Evolutionary conservation across 345 rosid species (phyloP), one percentile per base, ranked within the genome.

Genomic region (Eucalyptus pauciflora): DNA sequence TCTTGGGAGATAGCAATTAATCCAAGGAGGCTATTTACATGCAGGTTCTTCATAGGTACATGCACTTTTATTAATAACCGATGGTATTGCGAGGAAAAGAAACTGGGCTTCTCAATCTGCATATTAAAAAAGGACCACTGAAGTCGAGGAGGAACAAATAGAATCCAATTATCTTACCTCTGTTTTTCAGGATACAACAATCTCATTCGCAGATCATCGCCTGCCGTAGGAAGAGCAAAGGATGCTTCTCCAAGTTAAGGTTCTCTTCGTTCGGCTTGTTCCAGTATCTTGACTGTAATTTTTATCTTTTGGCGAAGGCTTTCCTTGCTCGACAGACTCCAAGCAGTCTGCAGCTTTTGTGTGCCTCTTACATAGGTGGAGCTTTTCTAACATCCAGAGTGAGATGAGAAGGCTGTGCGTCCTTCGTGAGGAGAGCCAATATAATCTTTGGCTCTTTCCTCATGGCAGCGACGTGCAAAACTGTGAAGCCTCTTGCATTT

Each of bases 391-490:
- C 97, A 90, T 96, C 99, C 2, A 62, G 80, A 6, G 97, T 94
- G 58, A 94, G 95, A 89, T 94, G 96, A 9, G 93, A 91, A 9
- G 95, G 94, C 79, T 91, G 88, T 62, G 98, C 99, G 18, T 96
- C 99, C 92, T 95, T 97, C 14, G 93, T 95, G 85, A 97, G 90
- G 43, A 97, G 91, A 86, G 97, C 93, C 3, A 94, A 95, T 49
- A 96, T 94, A 86, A 97, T 91, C 92, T 92, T 94, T 50, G 98
- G 98, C 86, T 95, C 98, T 86, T 93, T 97, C 89, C 98, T 85
- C 94, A 92, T 95, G 3, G n/a, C n/a, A n/a, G 98, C 96, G 89
- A 94, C 92, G 49, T 58, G 4, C 80, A 97, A 94, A 89, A 96
- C 96, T 1, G 97, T 94, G 89, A 94, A 95, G 4, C 98, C 98